phyloP scores from a whole-genome alignment of 176 grass and related monocot species.

The Alopecurus myosuroides region DNA sequence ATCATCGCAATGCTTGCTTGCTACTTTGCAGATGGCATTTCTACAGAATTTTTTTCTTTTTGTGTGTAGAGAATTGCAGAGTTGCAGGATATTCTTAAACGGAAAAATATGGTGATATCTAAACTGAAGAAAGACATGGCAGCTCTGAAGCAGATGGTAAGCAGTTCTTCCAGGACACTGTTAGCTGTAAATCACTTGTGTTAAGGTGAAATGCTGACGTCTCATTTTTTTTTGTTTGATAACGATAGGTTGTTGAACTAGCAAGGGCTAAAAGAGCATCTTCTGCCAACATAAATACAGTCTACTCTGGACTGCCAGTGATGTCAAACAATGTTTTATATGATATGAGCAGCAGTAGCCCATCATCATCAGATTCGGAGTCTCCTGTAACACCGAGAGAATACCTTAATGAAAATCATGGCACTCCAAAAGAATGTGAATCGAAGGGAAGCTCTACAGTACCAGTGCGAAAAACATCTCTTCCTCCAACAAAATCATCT shows the following conservation, averaged over 20 bases:
- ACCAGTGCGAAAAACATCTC: neutral
- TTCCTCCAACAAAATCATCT: neutral
- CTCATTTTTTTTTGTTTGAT: neutral
- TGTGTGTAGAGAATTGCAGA: slow-evolving; percentile 68
- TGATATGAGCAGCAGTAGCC: slow-evolving; percentile 71
- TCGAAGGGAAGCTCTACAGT: neutral
- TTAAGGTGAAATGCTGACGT: neutral
- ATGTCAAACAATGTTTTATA: slow-evolving; percentile 88
- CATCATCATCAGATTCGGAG: slow-evolving; percentile 81
- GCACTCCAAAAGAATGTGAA: neutral
- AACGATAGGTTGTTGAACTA: slow-evolving; percentile 69
- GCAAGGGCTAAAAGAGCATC: slow-evolving; percentile 63
- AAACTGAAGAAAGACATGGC: slow-evolving; percentile 86
- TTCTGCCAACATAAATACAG: slow-evolving; percentile 31
- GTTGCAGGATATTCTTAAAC: slow-evolving; percentile 67
- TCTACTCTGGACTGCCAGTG: slow-evolving; percentile 39
- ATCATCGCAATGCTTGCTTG: neutral
- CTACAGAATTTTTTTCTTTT: neutral
- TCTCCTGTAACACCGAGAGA: slow-evolving; percentile 47
- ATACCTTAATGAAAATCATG: slow-evolving; percentile 11
- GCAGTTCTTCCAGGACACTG: neutral
- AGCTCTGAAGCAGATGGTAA: slow-evolving; percentile 71
- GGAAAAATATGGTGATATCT: slow-evolving; percentile 79
- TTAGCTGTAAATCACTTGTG: neutral
- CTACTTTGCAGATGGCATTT: neutral